Conservation (phyloP, 345 rosid genomes). For the Lagerstroemia speciosa region DNA sequence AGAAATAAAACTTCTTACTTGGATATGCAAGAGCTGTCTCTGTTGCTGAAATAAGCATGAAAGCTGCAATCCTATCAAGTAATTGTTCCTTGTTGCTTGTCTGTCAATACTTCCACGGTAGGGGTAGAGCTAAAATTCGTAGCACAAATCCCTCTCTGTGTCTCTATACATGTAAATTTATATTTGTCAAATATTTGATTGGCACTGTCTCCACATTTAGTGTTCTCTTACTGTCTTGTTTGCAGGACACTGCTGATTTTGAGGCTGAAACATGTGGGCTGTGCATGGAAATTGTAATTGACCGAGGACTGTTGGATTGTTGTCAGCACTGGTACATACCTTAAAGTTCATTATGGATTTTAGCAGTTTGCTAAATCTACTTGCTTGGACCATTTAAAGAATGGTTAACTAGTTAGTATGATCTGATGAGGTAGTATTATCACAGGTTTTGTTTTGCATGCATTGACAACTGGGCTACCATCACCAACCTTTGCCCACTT, state of each 20-base stretch:
- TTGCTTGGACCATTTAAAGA: not conserved
- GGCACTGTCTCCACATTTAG: not conserved
- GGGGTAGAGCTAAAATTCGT: not conserved
- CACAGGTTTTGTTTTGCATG: constrained; percentile 98
- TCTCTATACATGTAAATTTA: not conserved
- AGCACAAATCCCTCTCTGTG: not conserved
- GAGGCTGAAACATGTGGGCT: constrained; percentile 95
- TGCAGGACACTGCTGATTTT: constrained; percentile 45
- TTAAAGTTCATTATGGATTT: not conserved
- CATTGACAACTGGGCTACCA: constrained; percentile 95
- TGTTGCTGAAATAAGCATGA: not conserved
- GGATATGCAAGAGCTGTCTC: not conserved
- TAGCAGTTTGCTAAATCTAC: not conserved
- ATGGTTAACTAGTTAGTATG: not conserved
- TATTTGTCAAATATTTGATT: not conserved
- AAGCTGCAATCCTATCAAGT: not conserved
- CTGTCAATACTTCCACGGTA: not conserved
- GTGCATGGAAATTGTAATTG: constrained; percentile 92
- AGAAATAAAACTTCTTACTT: not conserved
- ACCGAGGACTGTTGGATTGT: constrained; percentile 93
- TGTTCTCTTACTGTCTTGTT: constrained; percentile 1
- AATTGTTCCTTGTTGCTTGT: not conserved
- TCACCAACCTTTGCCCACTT: constrained; percentile 94
- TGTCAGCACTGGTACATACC: constrained; percentile 79
- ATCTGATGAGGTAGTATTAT: constrained; percentile 16